These are phyloP conservation scores for Aureobasidium mangrovei DNA, from an alignment of 2,329 filamentous ascomycete species.

Conservation along the genomic window DNA sequence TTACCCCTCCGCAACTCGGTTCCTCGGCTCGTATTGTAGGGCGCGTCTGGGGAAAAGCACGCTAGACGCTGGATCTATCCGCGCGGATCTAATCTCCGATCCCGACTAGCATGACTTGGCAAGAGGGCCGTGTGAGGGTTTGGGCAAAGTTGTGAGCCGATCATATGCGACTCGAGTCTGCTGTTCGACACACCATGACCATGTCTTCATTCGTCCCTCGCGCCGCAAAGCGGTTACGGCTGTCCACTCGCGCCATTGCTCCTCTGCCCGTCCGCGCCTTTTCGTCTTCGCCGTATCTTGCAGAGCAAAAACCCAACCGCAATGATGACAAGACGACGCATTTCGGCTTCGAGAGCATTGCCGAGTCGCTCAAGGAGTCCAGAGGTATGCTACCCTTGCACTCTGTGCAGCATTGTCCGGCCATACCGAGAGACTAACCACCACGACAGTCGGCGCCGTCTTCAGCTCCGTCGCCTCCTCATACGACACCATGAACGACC, in stretches of 20 bases:
- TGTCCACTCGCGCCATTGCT: slow-evolving; percentile 14
- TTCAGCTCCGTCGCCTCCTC: slow-evolving; percentile 92
- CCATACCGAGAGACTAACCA: slow-evolving; percentile 20
- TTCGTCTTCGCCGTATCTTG: not conserved
- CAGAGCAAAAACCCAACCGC: slow-evolving; percentile 8
- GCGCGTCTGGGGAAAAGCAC: not conserved
- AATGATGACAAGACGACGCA: slow-evolving; percentile 60
- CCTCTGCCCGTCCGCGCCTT: slow-evolving; percentile 2
- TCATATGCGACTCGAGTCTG: not conserved
- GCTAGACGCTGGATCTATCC: not conserved
- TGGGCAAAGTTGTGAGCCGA: not conserved
- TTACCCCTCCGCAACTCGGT: not conserved
- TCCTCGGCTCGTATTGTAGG: too few species aligned
- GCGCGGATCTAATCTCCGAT: slow-evolving; percentile 2
- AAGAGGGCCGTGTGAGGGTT: not conserved
- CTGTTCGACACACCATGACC: not conserved
- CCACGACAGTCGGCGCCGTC: slow-evolving; percentile 61
- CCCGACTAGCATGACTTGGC: not conserved
- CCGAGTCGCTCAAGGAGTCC: slow-evolving; percentile 67
- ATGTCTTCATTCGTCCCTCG: slow-evolving; percentile 22
- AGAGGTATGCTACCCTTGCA: slow-evolving; percentile 39
- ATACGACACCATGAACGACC: slow-evolving; percentile 98
- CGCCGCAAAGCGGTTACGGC: slow-evolving; percentile 26
- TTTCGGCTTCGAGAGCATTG: slow-evolving; percentile 82
- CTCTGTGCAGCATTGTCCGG: not conserved